Evolutionary conservation across 2,329 filamentous ascomycete genomes (phyloP), one percentile per base, ranked within the genome.

Genomic region (Ophiobolus disseminans): DNA sequence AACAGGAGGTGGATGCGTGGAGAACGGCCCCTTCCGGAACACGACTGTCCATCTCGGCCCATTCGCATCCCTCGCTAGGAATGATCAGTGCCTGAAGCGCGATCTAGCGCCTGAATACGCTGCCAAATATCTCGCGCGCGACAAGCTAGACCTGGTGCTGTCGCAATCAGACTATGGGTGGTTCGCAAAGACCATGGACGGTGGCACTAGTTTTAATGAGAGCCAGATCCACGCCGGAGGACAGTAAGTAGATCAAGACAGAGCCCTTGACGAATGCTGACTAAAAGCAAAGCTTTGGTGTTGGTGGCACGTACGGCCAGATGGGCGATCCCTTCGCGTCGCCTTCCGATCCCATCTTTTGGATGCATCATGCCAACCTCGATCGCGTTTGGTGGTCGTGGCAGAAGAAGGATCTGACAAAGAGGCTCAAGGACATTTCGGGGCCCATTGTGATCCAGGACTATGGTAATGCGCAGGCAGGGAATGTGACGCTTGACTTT

Each of bases 1-100:
- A 19, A 72, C 73, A 0, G 81, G 81, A 10, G 81, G 81, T 20
- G 81, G 81, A 2, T 83, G 80, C 58, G 72, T 84, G 3, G 68
- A 59, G 8, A 69, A 66, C 0, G 80, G 80, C 0, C 80, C 80
- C 0, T 81, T 82, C 66, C 73, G 68, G 54, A 45, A 50, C 30
- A 37, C 38, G 32, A 45, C 32, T 11, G 25, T 38, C 5, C 32
- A 45, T n/a, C 42, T 45, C 5, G 42, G 42, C 13, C 42, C 42
- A 5, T 28, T 37, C 30, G 35, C 35, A 8, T 30, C 32, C 13
- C 42, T 38, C 5, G 32, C 35, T 14, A 32, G 30, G 11, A 14
- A 32, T 14, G 13, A 10, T 11, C 25, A n/a, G 9, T 32, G 30
- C 16, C n/a, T 32, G 9, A 10, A 32, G 7, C 30, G 30, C 9